phyloP scores from a whole-genome alignment of 805 yeast species.

The Grigorovia humatica region DNA sequence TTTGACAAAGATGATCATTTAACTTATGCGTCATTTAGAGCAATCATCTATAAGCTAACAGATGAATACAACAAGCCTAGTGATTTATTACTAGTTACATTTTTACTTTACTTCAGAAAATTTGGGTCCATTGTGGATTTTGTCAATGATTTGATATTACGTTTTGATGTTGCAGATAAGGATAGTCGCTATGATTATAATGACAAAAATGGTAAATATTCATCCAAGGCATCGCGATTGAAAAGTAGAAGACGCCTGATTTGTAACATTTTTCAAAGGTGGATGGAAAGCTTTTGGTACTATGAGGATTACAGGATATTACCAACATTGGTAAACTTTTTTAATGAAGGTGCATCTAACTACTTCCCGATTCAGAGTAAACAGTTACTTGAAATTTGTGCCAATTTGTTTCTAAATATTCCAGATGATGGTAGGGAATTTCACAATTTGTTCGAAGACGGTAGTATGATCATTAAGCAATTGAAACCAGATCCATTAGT shows the following conservation, averaged over 20 bases:
- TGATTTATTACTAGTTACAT: slow-evolving; percentile 58
- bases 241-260: slow-evolving; percentile 58
- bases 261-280: slow-evolving; percentile 57
- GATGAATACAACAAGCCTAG: slow-evolving; percentile 56
- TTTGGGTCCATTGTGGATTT: slow-evolving; percentile 60
- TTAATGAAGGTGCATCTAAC: slow-evolving; percentile 62
- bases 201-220: slow-evolving; percentile 29
- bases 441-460: background rate
- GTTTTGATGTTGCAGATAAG: slow-evolving; percentile 46
- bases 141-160: slow-evolving; percentile 52
- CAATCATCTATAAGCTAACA: slow-evolving; percentile 53
- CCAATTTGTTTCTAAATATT: slow-evolving; percentile 33
- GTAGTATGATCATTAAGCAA: background rate
- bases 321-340: slow-evolving; percentile 64
- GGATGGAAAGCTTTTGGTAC: slow-evolving; percentile 91
- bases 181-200: slow-evolving; percentile 25
- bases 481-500: slow-evolving; percentile 6
- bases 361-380: slow-evolving; percentile 57
- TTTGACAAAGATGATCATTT: slow-evolving; percentile 36
- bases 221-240: slow-evolving; percentile 35
- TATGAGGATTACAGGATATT: slow-evolving; percentile 51
- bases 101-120: slow-evolving; percentile 65
- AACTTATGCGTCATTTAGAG: slow-evolving; percentile 63
- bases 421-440: slow-evolving; percentile 24
- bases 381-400: slow-evolving; percentile 49